Evolutionary conservation across 495 filamentous ascomycete species (phyloP), one percentile per base, ranked within the genome.

Genomic region (Trichoderma parareesei): DNA sequence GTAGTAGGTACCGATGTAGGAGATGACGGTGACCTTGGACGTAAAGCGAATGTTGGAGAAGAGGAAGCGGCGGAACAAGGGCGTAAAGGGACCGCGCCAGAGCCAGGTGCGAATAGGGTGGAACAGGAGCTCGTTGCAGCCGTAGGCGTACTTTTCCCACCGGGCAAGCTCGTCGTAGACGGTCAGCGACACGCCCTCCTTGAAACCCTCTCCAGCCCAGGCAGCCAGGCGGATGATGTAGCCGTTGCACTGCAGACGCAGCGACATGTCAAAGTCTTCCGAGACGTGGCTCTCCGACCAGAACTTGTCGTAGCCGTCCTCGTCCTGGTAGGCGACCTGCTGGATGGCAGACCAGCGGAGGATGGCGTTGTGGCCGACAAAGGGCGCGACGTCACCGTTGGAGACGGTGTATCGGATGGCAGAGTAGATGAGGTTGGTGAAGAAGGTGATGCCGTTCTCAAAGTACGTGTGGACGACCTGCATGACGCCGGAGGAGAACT

Each of bases 1-100:
- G 73, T 92, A 93, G 77, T 93, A 93, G 16, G 90, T 92, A n/a
- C 90, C 90, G 67, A 93, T 89, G 71, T 93, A 93, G 0, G 89
- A 89, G 70, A 92, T 79, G 68, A 92, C 88, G 41, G 90, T 92
- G 71, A 92, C 75, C 74, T 93, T 93, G 64, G 86, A 89, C 5
- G 89, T 88, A 67, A 93, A 80, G 6, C 87, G 88, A 71, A 92
- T 91, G 72, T 84, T 84, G 70, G 85, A 88, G 71, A 79, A 79
- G 49, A 92, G 75, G 75, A 92, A 93, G 43, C 71, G 77, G 44
- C 80, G 82, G 82, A 93, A 93, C 20, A 93, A 79, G 10, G 82
- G 83, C 0, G 90, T 93, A 76, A 92, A 91, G 16, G 88, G 89
- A 0, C 87, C 87, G 42, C 75, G 79, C 75, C 80, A 82, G 14